Percentiles rank a stretch among this genome's conserved stretches.
Evolutionary conservation across 441 rosid species (phyloP).

Genomic region (Populus hybrid): DNA sequence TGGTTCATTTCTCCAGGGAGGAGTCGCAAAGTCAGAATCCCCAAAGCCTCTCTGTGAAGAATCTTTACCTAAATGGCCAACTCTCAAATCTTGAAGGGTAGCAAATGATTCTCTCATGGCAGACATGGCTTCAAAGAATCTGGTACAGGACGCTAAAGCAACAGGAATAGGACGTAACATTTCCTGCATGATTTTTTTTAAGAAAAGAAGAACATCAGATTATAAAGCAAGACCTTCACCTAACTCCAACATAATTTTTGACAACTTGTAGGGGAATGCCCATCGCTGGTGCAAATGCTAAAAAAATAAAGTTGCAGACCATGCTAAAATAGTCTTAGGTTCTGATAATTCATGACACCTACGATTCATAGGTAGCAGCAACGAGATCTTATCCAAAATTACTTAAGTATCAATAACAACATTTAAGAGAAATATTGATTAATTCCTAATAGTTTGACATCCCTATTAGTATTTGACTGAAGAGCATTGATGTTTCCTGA

Average conservation of each 20-base stretch:
- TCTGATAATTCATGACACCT: neutral
- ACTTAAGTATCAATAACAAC: neutral
- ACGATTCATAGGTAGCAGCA: neutral
- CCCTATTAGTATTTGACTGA: neutral
- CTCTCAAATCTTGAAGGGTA: conserved; percentile 78
- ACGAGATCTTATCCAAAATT: neutral
- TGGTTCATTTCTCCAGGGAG: conserved; percentile 71
- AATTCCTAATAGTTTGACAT: neutral
- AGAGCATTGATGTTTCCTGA: neutral
- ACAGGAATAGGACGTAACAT: conserved; percentile 98
- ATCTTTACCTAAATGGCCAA: conserved; percentile 51
- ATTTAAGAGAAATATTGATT: neutral
- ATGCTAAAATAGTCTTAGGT: neutral
- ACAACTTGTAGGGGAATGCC: neutral
- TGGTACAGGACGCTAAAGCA: conserved; percentile 91
- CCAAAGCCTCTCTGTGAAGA: conserved; percentile 35
- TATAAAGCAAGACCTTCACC: neutral
- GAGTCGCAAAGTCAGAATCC: conserved; percentile 60
- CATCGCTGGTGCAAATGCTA: neutral
- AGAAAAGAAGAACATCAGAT: neutral
- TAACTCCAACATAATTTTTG: neutral
- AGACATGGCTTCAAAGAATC: conserved; percentile 97
- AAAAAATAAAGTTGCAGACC: neutral
- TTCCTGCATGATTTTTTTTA: conserved; percentile 45
- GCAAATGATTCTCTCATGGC: conserved; percentile 98